Conservation (phyloP, 2,329 filamentous ascomycete genomes). For the Hortaea sp. region DNA sequence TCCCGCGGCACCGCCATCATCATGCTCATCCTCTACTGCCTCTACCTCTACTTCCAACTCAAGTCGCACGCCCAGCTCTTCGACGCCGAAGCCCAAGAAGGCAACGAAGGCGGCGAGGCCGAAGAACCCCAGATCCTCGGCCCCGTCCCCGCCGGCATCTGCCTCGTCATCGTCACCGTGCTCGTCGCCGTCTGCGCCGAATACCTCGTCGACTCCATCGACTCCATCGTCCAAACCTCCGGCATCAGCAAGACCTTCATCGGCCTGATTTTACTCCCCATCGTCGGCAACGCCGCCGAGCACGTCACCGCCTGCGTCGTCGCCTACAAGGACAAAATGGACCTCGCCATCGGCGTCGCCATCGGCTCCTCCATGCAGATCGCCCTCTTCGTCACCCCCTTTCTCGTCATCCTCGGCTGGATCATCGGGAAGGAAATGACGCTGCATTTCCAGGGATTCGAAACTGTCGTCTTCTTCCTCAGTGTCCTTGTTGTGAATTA, state of each 20-base stretch:
- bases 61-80: slow-evolving; percentile 41
- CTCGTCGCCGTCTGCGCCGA: slow-evolving; percentile 43
- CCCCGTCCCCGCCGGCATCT: slow-evolving; percentile 35
- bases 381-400: slow-evolving; percentile 48
- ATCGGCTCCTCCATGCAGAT: slow-evolving; percentile 47
- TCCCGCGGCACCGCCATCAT: slow-evolving; percentile 46
- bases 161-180: slow-evolving; percentile 39
- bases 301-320: slow-evolving; percentile 47
- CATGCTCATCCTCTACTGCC: slow-evolving; percentile 42
- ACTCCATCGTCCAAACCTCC: slow-evolving; percentile 41
- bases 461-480: slow-evolving; percentile 78
- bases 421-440: slow-evolving; percentile 46
- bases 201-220: slow-evolving; percentile 45
- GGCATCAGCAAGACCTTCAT: slow-evolving; percentile 48
- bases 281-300: slow-evolving; percentile 48
- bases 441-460: slow-evolving; percentile 79
- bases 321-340: slow-evolving; percentile 49
- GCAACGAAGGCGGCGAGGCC: slow-evolving; percentile 20
- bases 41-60: slow-evolving; percentile 47
- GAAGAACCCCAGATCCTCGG: slow-evolving; percentile 33
- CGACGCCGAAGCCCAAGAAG: slow-evolving; percentile 28
- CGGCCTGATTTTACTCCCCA: slow-evolving; percentile 46
- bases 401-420: slow-evolving; percentile 48
- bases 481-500: slow-evolving; percentile 82
- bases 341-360: slow-evolving; percentile 46